Evolutionary conservation across 768 basidiomycete species (phyloP), one percentile per base, ranked within the genome.

Genomic region (Amanita inopinata): DNA sequence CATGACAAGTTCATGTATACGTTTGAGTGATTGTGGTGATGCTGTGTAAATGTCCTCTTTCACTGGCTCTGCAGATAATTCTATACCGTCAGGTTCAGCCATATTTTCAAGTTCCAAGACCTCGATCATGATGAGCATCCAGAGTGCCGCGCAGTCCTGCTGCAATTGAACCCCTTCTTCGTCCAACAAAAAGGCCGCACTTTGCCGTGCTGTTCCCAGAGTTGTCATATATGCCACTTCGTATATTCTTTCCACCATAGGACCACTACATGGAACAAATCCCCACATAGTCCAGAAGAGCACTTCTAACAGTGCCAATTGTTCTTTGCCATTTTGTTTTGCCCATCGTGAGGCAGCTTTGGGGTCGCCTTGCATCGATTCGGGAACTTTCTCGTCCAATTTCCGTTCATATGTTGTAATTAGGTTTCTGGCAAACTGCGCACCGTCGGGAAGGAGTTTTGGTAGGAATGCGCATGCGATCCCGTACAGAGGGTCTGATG

Each of bases 261-360:
- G 62, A 2, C 81, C 85, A 27, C 67, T 71, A 51, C 85, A 81
- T 0, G 80, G 60, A 8, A 76, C 73, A 45, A 77, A 80, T 9
- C 74, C 78, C 79, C 83, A 93, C 74, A 91, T 81, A 3, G 79
- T 72, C 77, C 87, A 88, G 60, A 96, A 97, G 33, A 96, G 67
- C 24, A 93, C 76, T 50, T 96, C 89, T 37, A 96, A 64, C 32
- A 91, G 56, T 8, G 80, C 78, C 31, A 90, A 63, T 57, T 94
- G 93, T 53, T 92, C 82, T 53, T 73, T 76, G 23, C 72, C 55
- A 53, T 76, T 82, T 58, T 89, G 81, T 62, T 83, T 85, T 28
- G 74, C 81, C 76, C 80, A 83, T 30, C 62, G 59, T n/a, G 78
- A 70, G 7, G 76, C 79, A 12, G 67, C 65, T 47, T 68, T 70